phyloP scores from a whole-genome alignment of 2,329 filamentous ascomycete species.

The Chalaropsis thielavioides region DNA sequence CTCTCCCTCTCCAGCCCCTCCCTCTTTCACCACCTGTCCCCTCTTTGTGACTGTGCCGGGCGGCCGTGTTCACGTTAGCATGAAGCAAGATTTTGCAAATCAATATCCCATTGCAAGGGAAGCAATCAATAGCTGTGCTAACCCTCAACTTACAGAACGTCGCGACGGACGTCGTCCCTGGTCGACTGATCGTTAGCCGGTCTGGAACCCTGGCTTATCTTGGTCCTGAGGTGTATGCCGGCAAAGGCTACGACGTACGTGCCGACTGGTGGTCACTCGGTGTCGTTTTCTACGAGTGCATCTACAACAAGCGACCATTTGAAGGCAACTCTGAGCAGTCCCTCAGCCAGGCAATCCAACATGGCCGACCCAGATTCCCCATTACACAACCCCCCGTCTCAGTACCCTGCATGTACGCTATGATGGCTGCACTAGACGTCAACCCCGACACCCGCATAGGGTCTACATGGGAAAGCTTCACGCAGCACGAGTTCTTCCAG shows the following conservation, averaged over 20 bases:
- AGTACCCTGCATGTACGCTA: slow-evolving; percentile 75
- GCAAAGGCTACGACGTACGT: slow-evolving; percentile 74
- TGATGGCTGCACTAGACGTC: slow-evolving; percentile 67
- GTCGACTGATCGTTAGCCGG: slow-evolving; percentile 79
- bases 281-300: slow-evolving; percentile 98
- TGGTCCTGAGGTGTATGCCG: slow-evolving; percentile 86
- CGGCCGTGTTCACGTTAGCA: background rate
- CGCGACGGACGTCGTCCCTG: slow-evolving; percentile 76
- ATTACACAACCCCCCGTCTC: slow-evolving; percentile 84
- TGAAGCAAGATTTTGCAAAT: background rate
- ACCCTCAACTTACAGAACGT: slow-evolving; percentile 55
- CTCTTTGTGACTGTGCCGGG: too few species aligned
- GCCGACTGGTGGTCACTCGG: slow-evolving; percentile 99
- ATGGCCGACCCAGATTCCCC: slow-evolving; percentile 73
- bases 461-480: slow-evolving; percentile 74
- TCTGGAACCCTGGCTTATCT: slow-evolving; percentile 93
- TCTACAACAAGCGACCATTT: slow-evolving; percentile 97
- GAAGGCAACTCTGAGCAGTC: slow-evolving; percentile 75
- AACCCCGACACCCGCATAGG: slow-evolving; percentile 73
- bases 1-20: too few species aligned
- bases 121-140: slow-evolving; percentile 22
- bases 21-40: too few species aligned
- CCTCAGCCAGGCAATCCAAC: slow-evolving; percentile 66
- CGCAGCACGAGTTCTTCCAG: slow-evolving; percentile 77
- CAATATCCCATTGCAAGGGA: background rate